These are phyloP conservation scores for Quercus tomentella DNA, from an alignment of 331 rosid genomes.

Conservation along the genomic window DNA sequence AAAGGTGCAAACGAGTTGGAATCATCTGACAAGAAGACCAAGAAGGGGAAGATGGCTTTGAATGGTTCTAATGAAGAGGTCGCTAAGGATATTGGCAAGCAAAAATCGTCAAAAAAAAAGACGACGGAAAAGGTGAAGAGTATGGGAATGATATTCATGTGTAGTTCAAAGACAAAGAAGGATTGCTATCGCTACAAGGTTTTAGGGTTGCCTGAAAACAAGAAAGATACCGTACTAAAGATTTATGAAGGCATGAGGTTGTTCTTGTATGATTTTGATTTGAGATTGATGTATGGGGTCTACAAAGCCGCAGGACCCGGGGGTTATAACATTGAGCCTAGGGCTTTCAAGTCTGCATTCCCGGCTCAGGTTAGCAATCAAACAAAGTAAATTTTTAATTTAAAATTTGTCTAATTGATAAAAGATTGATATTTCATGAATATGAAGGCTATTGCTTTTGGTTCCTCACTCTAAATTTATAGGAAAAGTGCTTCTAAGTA, in stretches of 20 bases:
- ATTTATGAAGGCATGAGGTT: not conserved
- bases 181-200: not conserved
- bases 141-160: constrained; percentile 2
- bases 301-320: not conserved
- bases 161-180: not conserved
- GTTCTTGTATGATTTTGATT: not conserved
- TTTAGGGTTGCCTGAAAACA: not conserved
- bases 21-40: not conserved
- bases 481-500: too few relatives aligned
- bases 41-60: not conserved
- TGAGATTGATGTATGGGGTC: not conserved
- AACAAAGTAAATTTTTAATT: not conserved
- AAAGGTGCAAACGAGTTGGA: not conserved
- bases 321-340: not conserved
- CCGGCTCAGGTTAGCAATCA: constrained; percentile 5
- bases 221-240: not conserved
- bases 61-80: not conserved
- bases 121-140: not conserved
- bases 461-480: too few relatives aligned
- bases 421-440: not conserved
- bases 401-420: not conserved
- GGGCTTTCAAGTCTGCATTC: not conserved
- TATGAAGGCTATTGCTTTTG: not conserved
- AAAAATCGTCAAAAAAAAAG: not conserved
- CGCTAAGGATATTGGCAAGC: not conserved